Base-by-base conservation (phyloP, 2,329 filamentous ascomycete species). In the Acarospora socialis region DNA sequence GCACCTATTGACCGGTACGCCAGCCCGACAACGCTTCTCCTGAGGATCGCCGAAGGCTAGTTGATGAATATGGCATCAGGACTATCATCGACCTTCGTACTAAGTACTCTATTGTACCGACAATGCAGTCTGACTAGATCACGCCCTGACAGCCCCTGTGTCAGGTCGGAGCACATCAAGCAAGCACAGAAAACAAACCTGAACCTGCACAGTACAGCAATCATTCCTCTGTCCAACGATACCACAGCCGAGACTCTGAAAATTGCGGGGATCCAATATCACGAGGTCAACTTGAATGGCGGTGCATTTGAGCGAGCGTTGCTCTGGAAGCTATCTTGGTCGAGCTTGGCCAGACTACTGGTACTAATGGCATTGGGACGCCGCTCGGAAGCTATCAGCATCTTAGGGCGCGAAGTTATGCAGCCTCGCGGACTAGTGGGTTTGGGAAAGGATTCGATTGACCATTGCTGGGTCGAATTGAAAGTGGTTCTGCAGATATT, bases 11-110 rank as follows among this genome's bases (percentile, higher is more conserved):
- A n/a, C n/a, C n/a, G n/a, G n/a, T n/a, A n/a, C n/a, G 31, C 31
- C 40, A 50, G 50, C 50, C 53, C 66, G 82, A 92, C 47, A 73
- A 82, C 51, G 80, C 81, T 21, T 77, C 79, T 0, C 47, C 63
- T 13, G 50, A 61, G 21, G 84, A 92, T 54, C 68, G 70, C 34
- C 50, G 60, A 20, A 57, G 61, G 19, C 63, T 92, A 7, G 54
- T 60, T 7, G 55, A 73, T 5, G 64, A 72, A 19, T 66, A 77
- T 43, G 64, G 68, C 14, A 69, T 92, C 41, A 70, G 65, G 42
- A 81, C 74, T 2, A 69, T 92, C 23, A 68, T 92, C 37, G 84
- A 92, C 57, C 60, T 92, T 7, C 70, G 84, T 34, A 81, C 82
- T 39, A 73, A 77, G 73, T 81, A 64, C 28, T 34, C 15, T 25